Conservation (phyloP, 192 early-diverging fungal genomes). For the Linnemannia hyalina region DNA sequence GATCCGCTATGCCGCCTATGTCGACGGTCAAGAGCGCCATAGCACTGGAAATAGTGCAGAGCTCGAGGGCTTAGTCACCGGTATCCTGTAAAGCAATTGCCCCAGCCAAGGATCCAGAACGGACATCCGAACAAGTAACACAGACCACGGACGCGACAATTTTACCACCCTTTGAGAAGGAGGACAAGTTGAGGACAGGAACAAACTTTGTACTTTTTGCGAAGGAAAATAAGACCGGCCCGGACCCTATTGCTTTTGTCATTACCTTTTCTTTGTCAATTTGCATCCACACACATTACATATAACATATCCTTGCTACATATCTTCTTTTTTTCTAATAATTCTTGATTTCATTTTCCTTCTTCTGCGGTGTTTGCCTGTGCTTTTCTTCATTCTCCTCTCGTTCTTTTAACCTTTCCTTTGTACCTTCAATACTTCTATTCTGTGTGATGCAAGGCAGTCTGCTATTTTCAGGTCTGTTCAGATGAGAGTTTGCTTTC, state of each 20-base stretch:
- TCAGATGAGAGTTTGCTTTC: background rate
- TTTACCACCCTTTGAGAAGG: background rate
- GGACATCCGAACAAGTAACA: background rate
- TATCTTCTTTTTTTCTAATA: background rate
- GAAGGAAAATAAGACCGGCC: background rate
- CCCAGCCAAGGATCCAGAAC: background rate
- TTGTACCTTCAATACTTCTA: background rate
- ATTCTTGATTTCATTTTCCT: background rate
- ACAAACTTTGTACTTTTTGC: background rate
- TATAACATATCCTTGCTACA: background rate
- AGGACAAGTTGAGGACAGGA: background rate
- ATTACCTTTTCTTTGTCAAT: background rate
- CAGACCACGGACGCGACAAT: background rate
- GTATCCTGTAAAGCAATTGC: conserved; percentile 21
- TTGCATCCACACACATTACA: background rate
- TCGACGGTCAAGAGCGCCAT: conserved; percentile 12
- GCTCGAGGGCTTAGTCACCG: conserved; percentile 46
- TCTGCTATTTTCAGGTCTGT: background rate
- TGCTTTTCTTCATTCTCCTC: background rate
- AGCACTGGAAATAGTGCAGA: conserved; percentile 50
- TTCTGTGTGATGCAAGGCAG: background rate
- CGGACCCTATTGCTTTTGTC: background rate
- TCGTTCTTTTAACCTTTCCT: background rate
- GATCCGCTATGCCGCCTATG: conserved; percentile 44
- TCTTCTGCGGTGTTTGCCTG: background rate